A percentile compares a stretch with the other conserved stretches of the same genome.
Evolutionary conservation across 768 basidiomycete species (phyloP).

Genomic region (Lentinus tigrinus): DNA sequence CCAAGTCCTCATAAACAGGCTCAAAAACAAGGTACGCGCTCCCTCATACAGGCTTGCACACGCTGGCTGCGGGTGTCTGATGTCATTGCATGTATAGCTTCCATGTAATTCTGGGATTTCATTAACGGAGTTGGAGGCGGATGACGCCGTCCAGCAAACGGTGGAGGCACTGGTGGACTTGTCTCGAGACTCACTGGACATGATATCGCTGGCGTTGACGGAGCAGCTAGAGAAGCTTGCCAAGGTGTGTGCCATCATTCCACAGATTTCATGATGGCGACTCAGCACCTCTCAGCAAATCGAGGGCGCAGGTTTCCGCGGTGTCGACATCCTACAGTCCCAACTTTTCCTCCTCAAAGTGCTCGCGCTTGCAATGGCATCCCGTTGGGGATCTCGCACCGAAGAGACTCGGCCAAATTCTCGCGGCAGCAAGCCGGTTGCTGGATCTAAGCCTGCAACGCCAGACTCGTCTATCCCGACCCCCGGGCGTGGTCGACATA

Average conservation of each 20-base stretch:
- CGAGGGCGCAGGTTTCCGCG: constrained; percentile 48
- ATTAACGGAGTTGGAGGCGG: constrained; percentile 71
- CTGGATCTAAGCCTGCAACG: constrained; percentile 29
- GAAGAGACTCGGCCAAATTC: constrained; percentile 42
- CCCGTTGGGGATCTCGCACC: constrained; percentile 61
- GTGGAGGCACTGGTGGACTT: constrained; percentile 81
- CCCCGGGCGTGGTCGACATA: constrained; percentile 34
- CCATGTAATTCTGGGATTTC: constrained; percentile 81
- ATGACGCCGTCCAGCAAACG: constrained; percentile 71
- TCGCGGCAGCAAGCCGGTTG: constrained; percentile 35
- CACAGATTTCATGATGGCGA: neutral
- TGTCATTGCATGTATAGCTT: constrained; percentile 47
- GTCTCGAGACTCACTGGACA: constrained; percentile 71
- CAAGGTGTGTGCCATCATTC: constrained; percentile 47
- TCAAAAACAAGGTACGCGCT: constrained; percentile 71
- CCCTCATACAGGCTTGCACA: neutral
- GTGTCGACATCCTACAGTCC: constrained; percentile 79
- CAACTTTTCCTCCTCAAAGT: constrained; percentile 86
- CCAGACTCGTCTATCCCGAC: constrained; percentile 36
- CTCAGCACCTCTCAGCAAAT: constrained; percentile 42
- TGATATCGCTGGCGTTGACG: constrained; percentile 76
- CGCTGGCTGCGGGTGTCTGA: neutral
- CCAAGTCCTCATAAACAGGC: constrained; percentile 71
- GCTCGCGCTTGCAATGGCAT: constrained; percentile 71
- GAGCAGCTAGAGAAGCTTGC: constrained; percentile 77